Evolutionary conservation across 345 rosid species (phyloP).

Genomic region (Lumnitzera littorea): DNA sequence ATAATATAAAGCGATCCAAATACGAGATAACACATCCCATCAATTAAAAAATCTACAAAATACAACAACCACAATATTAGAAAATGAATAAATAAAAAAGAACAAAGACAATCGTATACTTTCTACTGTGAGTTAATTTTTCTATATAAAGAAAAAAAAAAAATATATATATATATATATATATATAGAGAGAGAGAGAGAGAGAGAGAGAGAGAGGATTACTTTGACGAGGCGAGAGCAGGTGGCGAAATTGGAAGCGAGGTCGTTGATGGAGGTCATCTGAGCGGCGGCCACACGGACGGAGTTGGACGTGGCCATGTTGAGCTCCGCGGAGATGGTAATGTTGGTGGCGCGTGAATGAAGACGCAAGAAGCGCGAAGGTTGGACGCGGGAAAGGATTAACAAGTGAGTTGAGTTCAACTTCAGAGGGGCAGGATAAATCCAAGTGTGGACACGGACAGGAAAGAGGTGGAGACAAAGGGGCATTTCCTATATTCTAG

Average conservation of each 20-base stretch:
- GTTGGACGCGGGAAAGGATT: constrained; percentile 1
- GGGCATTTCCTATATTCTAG: too few relatives aligned
- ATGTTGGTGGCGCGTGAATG: constrained; percentile 14
- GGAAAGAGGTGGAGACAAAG: too few relatives aligned
- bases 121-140: too few relatives aligned
- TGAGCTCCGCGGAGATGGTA: constrained; percentile 18
- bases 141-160: not conserved
- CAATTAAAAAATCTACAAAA: too few relatives aligned
- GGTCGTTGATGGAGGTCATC: constrained; percentile 88
- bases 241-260: constrained; percentile 71
- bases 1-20: too few relatives aligned
- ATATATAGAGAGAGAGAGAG: too few relatives aligned
- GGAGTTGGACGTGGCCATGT: constrained; percentile 35
- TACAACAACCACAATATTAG: too few relatives aligned
- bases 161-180: not conserved
- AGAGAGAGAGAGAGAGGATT: not conserved
- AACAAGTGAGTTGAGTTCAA: not conserved
- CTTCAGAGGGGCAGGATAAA: too few relatives aligned
- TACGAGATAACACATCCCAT: too few relatives aligned
- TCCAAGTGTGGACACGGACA: too few relatives aligned
- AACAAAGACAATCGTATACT: too few relatives aligned
- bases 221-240: constrained; percentile 90
- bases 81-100: too few relatives aligned
- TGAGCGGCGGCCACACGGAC: constrained; percentile 93
- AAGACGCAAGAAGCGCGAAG: not conserved